phyloP scores from a whole-genome alignment of 805 yeast species.

The Brettanomyces custersianus region DNA sequence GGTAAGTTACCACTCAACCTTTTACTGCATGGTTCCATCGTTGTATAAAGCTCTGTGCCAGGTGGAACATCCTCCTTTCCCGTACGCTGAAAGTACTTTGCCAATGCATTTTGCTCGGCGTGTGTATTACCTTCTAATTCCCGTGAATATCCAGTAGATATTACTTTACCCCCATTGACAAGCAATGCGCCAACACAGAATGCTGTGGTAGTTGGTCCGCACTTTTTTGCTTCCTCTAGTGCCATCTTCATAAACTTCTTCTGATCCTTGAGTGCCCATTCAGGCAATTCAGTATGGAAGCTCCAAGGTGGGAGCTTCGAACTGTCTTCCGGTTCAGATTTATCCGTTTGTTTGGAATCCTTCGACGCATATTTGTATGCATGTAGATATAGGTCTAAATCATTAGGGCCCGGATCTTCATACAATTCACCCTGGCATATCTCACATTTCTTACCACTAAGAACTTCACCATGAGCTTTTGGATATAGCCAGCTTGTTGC shows the following conservation, averaged over 20 bases:
- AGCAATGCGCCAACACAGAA: constrained; percentile 92
- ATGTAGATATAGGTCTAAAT: constrained; percentile 83
- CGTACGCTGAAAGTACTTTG: constrained; percentile 46
- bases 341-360: constrained; percentile 10
- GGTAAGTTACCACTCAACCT: constrained; percentile 87
- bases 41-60: constrained; percentile 80
- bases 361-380: constrained; percentile 69
- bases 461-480: constrained; percentile 53
- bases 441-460: constrained; percentile 45
- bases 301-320: constrained; percentile 44
- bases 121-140: constrained; percentile 94
- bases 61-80: constrained; percentile 42
- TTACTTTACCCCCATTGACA: constrained; percentile 52
- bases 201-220: constrained; percentile 77
- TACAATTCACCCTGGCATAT: constrained; percentile 65
- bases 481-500: constrained; percentile 65
- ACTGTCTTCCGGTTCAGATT: background rate
- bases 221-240: constrained; percentile 65
- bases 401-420: constrained; percentile 84
- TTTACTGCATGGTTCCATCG: constrained; percentile 95
- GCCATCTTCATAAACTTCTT: constrained; percentile 65
- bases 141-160: constrained; percentile 82
- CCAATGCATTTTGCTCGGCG: constrained; percentile 92
- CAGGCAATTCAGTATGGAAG: constrained; percentile 68
- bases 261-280: constrained; percentile 67